A percentile compares a stretch with the other conserved stretches of the same genome.
Conservation (phyloP, 306 rosid species). For the Corylus heterophylla region DNA sequence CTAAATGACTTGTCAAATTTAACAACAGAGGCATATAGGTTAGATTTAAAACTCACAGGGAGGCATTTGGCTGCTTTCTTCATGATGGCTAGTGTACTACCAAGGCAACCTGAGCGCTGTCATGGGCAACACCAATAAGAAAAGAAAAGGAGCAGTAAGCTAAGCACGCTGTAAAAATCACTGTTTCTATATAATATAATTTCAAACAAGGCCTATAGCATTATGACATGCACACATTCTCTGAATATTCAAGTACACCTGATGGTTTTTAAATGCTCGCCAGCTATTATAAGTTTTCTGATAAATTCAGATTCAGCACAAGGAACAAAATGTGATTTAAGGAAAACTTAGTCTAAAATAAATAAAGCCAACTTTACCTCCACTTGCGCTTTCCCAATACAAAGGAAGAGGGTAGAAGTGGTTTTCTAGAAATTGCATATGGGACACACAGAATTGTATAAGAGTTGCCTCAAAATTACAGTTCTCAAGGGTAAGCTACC, state of each 20-base stretch:
- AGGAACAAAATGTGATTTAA: not conserved
- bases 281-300: not conserved
- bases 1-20: not conserved
- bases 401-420: not conserved
- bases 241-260: not conserved
- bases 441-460: not conserved
- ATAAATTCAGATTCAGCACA: not conserved
- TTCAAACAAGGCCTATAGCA: not conserved
- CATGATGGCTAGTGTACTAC: slow-evolving; percentile 78
- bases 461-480: slow-evolving; percentile 11
- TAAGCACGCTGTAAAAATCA: not conserved
- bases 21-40: slow-evolving; percentile 3
- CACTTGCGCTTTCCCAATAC: not conserved
- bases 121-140: slow-evolving; percentile 16
- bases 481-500: slow-evolving; percentile 45
- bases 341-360: not conserved
- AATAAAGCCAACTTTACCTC: not conserved
- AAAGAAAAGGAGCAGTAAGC: not conserved
- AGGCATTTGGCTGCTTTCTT: slow-evolving; percentile 71
- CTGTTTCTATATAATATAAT: not conserved
- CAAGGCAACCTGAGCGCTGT: slow-evolving; percentile 88
- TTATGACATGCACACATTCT: not conserved
- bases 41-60: slow-evolving; percentile 55
- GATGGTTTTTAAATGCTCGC: not conserved
- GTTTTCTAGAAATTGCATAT: not conserved